A percentile compares a stretch with the other conserved stretches of the same genome.
phyloP scores from a whole-genome alignment of 768 basidiomycete species.

The Trametes cubensis region DNA sequence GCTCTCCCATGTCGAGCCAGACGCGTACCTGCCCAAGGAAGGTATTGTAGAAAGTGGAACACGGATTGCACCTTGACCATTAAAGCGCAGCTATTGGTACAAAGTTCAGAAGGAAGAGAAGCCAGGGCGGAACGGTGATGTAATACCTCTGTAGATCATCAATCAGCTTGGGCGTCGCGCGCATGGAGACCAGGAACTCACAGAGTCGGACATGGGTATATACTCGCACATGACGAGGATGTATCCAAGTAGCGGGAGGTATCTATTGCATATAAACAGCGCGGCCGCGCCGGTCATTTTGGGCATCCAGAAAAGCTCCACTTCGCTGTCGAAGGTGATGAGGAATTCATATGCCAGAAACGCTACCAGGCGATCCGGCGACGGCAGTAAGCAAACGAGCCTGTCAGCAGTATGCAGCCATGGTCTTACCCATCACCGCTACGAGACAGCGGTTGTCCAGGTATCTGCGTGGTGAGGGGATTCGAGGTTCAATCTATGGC shows the following conservation, averaged over 20 bases:
- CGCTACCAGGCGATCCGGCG: background rate
- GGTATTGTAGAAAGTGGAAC: background rate
- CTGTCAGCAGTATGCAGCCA: too few relatives aligned
- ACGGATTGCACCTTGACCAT: background rate
- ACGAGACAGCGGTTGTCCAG: too few relatives aligned
- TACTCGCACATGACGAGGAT: background rate
- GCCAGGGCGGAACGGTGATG: too few relatives aligned
- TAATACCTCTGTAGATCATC: background rate
- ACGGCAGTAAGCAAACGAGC: too few relatives aligned
- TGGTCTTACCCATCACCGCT: too few relatives aligned
- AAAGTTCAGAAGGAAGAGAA: background rate
- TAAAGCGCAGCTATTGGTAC: background rate
- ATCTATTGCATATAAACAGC: conserved; percentile 16
- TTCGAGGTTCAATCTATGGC: too few relatives aligned
- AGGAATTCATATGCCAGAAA: conserved; percentile 10
- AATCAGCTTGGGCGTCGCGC: background rate
- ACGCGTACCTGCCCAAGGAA: background rate
- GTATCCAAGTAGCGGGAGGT: conserved; percentile 3
- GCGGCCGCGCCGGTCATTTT: conserved; percentile 16
- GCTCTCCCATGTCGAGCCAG: background rate
- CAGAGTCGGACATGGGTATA: background rate
- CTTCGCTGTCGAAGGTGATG: conserved; percentile 19
- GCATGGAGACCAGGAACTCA: background rate
- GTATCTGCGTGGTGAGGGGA: too few relatives aligned
- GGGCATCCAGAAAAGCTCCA: conserved; percentile 18